Conservation (phyloP, 2,329 filamentous ascomycete species). For the Arthroderma sp. region DNA sequence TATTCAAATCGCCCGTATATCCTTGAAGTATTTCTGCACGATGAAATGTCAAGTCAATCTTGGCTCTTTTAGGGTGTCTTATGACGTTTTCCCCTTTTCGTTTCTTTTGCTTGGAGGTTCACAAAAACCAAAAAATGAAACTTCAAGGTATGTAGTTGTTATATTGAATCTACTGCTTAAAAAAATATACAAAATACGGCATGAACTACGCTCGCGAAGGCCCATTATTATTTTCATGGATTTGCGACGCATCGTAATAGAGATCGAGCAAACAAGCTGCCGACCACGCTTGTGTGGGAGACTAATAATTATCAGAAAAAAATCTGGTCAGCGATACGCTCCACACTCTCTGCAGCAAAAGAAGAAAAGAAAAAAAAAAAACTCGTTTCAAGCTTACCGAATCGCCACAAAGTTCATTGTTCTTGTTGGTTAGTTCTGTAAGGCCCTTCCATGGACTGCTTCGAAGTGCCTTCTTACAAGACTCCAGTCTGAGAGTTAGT, state of each 20-base stretch:
- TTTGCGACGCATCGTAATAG: conserved; percentile 65
- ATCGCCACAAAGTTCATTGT: conserved; percentile 70
- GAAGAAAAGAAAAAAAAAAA: conserved; percentile 1
- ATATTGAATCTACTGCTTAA: too few relatives aligned
- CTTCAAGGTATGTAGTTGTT: too few relatives aligned
- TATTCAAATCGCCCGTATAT: too few relatives aligned
- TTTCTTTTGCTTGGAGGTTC: too few relatives aligned
- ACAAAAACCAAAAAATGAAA: too few relatives aligned
- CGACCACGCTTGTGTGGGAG: conserved; percentile 93
- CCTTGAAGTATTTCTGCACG: too few relatives aligned
- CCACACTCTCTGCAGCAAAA: background rate
- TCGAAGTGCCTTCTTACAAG: conserved; percentile 73
- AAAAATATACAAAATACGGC: too few relatives aligned
- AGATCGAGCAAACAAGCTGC: conserved; percentile 87
- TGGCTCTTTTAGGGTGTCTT: too few relatives aligned
- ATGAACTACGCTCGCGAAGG: too few relatives aligned
- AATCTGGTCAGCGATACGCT: too few relatives aligned
- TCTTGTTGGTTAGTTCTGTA: conserved; percentile 84
- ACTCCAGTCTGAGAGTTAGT: conserved; percentile 66
- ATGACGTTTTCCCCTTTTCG: too few relatives aligned
- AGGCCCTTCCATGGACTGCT: conserved; percentile 79
- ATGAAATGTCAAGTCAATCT: too few relatives aligned
- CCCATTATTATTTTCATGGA: background rate
- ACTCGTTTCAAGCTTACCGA: conserved; percentile 50
- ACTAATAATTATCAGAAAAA: conserved; percentile 37